Evolutionary conservation across 345 rosid species (phyloP).

Genomic region (Dimocarpus longan): DNA sequence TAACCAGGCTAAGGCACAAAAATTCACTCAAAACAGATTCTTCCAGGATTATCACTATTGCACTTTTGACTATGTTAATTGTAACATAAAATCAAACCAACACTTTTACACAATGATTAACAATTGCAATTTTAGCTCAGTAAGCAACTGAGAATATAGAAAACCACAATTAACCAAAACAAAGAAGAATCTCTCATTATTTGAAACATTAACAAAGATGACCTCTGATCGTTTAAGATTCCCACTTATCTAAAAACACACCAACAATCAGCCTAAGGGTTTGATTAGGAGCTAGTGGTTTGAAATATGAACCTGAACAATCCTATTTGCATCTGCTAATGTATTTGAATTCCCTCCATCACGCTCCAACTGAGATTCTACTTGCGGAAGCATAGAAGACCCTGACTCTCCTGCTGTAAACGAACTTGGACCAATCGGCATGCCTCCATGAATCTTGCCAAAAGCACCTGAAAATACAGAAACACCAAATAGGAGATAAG

Average conservation of each 20-base stretch:
- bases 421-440: conserved; percentile 42
- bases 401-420: conserved; percentile 41
- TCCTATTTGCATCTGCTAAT: conserved; percentile 44
- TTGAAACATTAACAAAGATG: neutral
- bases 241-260: neutral
- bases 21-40: neutral
- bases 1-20: neutral
- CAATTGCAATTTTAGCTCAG: neutral
- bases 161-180: neutral
- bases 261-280: neutral
- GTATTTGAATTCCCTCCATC: conserved; percentile 51
- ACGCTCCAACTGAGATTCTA: conserved; percentile 42
- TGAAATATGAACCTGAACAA: conserved; percentile 49
- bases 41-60: neutral
- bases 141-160: neutral
- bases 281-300: neutral
- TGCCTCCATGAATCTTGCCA: conserved; percentile 56
- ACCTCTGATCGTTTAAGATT: neutral
- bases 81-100: neutral
- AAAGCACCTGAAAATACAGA: conserved; percentile 45
- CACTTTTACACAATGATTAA: neutral
- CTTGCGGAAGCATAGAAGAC: conserved; percentile 22
- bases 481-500: conserved; percentile 15
- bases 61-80: neutral
- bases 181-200: conserved; percentile 3